Percentiles rank a stretch among this genome's conserved stretches.
phyloP scores from a whole-genome alignment of 2,329 filamentous ascomycete genomes.

The Exophiala spinifera region DNA sequence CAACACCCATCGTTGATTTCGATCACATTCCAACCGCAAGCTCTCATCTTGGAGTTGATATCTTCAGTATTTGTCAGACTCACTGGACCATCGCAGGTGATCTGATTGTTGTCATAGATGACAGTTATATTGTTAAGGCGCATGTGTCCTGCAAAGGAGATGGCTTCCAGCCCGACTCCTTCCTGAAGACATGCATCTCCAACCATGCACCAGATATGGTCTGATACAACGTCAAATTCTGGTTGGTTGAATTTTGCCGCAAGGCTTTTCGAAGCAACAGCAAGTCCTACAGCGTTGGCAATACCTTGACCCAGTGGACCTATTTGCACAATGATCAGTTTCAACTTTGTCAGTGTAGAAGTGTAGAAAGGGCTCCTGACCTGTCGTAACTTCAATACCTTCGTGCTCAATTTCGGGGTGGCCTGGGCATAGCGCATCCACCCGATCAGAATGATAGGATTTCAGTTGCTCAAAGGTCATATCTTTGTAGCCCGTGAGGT shows the following conservation, averaged over 20 bases:
- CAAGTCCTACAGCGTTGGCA: constrained; percentile 58
- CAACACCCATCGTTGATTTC: constrained; percentile 54
- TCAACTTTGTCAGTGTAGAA: not conserved
- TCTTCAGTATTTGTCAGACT: constrained; percentile 56
- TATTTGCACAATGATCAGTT: not conserved
- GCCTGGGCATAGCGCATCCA: constrained; percentile 53
- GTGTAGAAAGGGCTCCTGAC: not conserved
- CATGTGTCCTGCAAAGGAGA: constrained; percentile 56
- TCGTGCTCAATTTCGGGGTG: constrained; percentile 52
- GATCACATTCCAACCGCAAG: constrained; percentile 55
- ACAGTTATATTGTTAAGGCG: constrained; percentile 56
- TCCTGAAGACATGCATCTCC: constrained; percentile 60
- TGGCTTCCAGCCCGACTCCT: constrained; percentile 56
- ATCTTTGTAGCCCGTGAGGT: constrained; percentile 52
- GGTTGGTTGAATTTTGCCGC: constrained; percentile 52
- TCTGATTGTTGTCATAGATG: constrained; percentile 61
- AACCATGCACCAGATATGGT: constrained; percentile 55
- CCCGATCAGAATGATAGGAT: constrained; percentile 50
- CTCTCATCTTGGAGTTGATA: constrained; percentile 57
- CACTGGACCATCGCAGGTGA: constrained; percentile 58
- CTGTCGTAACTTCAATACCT: constrained; percentile 56
- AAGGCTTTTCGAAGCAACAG: constrained; percentile 56
- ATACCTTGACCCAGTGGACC: constrained; percentile 58
- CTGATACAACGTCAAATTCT: constrained; percentile 46
- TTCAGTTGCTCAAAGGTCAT: constrained; percentile 59